phyloP scores from a whole-genome alignment of 1,284 basidiomycete species.

The Moniliophthora roreri region DNA sequence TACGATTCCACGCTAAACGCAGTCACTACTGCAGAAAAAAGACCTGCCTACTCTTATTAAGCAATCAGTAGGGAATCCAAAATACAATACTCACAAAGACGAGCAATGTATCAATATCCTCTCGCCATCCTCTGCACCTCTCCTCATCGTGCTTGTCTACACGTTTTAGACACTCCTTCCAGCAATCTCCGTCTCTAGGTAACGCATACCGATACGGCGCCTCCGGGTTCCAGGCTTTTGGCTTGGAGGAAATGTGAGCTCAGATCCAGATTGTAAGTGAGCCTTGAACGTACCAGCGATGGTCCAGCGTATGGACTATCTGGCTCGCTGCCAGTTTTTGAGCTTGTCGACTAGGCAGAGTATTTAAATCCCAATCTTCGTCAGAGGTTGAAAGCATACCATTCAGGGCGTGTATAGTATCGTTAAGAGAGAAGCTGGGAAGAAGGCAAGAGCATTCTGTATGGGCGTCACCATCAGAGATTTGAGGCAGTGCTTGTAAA shows the following conservation, averaged over 20 bases:
- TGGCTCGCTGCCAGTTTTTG: too few species aligned
- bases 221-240: neutral
- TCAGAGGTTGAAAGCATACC: too few species aligned
- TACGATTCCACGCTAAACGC: constrained; percentile 2
- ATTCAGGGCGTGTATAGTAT: too few species aligned
- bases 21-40: constrained; percentile 2
- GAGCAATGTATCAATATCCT: constrained; percentile 14
- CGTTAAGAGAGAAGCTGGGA: too few species aligned
- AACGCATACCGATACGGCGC: neutral
- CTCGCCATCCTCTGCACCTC: constrained; percentile 14
- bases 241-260: neutral
- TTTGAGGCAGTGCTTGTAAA: too few species aligned
- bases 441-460: too few species aligned
- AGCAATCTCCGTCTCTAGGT: constrained; percentile 9
- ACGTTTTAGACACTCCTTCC: constrained; percentile 16
- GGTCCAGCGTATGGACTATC: too few species aligned
- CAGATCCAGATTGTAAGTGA: too few species aligned
- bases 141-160: constrained; percentile 15
- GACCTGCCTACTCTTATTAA: neutral
- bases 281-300: too few species aligned
- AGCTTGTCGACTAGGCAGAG: too few species aligned
- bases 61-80: neutral
- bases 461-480: too few species aligned
- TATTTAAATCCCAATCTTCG: too few species aligned
- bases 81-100: constrained; percentile 10